phyloP scores from a whole-genome alignment of 1,139 yeast genomes.

The Yamadazyma taylorii region DNA sequence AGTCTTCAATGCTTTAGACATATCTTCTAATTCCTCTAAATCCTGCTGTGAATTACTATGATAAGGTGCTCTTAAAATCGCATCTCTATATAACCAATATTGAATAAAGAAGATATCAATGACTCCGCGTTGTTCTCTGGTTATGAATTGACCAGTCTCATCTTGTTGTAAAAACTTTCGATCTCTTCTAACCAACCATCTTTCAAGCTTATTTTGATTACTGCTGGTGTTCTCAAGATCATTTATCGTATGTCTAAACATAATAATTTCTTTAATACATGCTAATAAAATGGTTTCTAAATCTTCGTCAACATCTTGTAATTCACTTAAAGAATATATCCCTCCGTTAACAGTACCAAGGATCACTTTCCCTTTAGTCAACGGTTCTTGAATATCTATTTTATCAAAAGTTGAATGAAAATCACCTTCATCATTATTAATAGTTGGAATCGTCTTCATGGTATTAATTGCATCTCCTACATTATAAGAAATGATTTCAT shows the following conservation, averaged over 20 bases:
- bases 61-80: constrained; percentile 5
- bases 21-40: constrained; percentile 7
- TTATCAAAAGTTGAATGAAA: constrained; percentile 13
- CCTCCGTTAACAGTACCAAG: constrained; percentile 42
- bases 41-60: constrained; percentile 2
- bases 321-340: constrained; percentile 22
- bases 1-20: constrained; percentile 11
- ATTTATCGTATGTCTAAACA: constrained; percentile 13
- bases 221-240: constrained; percentile 13
- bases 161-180: constrained; percentile 16
- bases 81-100: constrained; percentile 18
- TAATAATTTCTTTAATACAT: constrained; percentile 18
- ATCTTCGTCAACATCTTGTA: constrained; percentile 29
- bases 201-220: constrained; percentile 14
- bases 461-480: constrained; percentile 36
- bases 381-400: constrained; percentile 3
- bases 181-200: constrained; percentile 11
- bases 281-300: constrained; percentile 12
- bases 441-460: constrained; percentile 14
- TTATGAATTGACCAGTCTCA: constrained; percentile 12
- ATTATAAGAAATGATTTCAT: constrained; percentile 21
- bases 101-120: constrained; percentile 20
- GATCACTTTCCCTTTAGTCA: constrained; percentile 17
- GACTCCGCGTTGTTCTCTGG: constrained; percentile 15
- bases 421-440: constrained; percentile 5